These are phyloP conservation scores for Myxozyma lipomycoides DNA, from an alignment of 805 yeast genomes.

Conservation along the genomic window DNA sequence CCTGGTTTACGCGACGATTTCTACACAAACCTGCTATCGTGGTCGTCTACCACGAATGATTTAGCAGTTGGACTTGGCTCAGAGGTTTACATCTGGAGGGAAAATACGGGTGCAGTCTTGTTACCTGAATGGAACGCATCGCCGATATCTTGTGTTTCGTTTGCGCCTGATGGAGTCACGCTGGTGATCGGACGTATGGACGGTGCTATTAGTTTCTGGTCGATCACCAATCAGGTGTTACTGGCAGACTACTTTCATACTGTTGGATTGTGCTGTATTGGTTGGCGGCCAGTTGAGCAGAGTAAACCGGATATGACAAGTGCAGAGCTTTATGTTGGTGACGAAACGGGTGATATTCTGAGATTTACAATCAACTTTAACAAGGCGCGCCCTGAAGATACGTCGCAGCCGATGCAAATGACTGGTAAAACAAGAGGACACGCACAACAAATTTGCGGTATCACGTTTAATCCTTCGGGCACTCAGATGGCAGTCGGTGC, in stretches of 20 bases:
- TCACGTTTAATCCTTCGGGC: constrained; percentile 54
- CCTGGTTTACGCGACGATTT: constrained; percentile 72
- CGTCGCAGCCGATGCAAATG: constrained; percentile 5
- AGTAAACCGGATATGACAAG: background rate
- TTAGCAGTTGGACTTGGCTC: constrained; percentile 65
- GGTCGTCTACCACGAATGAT: constrained; percentile 53
- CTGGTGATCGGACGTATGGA: constrained; percentile 55
- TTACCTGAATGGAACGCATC: constrained; percentile 41
- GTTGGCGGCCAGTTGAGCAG: constrained; percentile 26
- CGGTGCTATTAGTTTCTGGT: constrained; percentile 51
- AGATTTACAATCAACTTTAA: constrained; percentile 9
- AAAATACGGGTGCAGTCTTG: constrained; percentile 45
- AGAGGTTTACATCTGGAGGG: constrained; percentile 62
- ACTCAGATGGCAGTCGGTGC: constrained; percentile 73
- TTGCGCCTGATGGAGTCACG: constrained; percentile 49
- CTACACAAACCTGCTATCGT: constrained; percentile 68
- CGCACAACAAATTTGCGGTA: constrained; percentile 35
- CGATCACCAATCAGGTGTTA: constrained; percentile 24
- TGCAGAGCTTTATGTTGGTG: constrained; percentile 30
- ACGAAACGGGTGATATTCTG: constrained; percentile 29
- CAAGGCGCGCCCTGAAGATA: background rate
- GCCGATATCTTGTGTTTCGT: constrained; percentile 42
- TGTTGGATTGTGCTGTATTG: constrained; percentile 28
- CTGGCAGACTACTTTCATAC: constrained; percentile 24
- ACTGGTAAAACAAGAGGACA: constrained; percentile 27